Evolutionary conservation across 1,284 basidiomycete species (phyloP).

Genomic region (Sphaerobolus stellatus): DNA sequence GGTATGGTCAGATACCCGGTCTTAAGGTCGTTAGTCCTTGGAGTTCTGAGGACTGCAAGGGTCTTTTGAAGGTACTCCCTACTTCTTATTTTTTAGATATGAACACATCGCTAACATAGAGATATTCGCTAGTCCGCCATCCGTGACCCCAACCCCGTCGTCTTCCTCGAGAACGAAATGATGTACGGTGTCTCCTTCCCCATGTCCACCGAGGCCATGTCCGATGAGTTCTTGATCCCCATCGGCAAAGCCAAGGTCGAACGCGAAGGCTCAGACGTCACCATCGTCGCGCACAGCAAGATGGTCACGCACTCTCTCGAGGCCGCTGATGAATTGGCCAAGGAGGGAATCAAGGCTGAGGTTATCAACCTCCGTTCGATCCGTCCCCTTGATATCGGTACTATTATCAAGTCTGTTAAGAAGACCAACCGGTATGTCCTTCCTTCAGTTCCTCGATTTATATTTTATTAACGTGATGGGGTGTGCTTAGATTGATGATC

Average conservation of each 20-base stretch:
- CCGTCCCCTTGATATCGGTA: constrained; percentile 95
- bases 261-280: constrained; percentile 89
- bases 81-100: constrained; percentile 1
- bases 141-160: constrained; percentile 96
- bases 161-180: constrained; percentile 99
- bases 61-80: constrained; percentile 81
- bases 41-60: constrained; percentile 97
- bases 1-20: constrained; percentile 97
- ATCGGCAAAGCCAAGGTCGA: constrained; percentile 99
- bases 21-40: constrained; percentile 98
- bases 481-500: constrained; percentile 68
- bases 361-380: constrained; percentile 97
- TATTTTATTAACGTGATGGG: neutral
- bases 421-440: constrained; percentile 87
- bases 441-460: neutral
- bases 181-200: constrained; percentile 97
- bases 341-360: constrained; percentile 97
- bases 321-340: constrained; percentile 88
- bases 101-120: constrained; percentile 8
- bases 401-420: constrained; percentile 94
- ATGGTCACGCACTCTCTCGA: constrained; percentile 93
- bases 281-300: constrained; percentile 95
- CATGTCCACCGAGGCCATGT: constrained; percentile 92
- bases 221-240: constrained; percentile 91
- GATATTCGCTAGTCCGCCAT: constrained; percentile 72